Evolutionary conservation across 2,329 filamentous ascomycete genomes (phyloP).

Genomic region (Pyricularia sp.): DNA sequence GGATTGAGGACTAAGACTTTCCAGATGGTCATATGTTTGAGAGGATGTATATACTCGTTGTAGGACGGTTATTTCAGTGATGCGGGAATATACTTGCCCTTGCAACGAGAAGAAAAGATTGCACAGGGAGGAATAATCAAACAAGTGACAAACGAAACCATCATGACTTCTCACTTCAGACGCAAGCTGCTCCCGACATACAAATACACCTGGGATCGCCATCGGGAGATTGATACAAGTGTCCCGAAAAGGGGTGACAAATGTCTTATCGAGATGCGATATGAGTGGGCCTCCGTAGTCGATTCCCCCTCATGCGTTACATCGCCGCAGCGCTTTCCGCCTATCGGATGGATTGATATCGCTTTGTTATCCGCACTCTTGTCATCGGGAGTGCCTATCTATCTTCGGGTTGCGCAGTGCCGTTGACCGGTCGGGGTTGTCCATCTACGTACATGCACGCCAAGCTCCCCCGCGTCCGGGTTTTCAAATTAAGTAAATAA

Average conservation of each 20-base stretch:
- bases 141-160: neutral
- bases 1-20: neutral
- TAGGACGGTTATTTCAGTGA: no score
- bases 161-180: neutral
- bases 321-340: neutral
- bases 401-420: neutral
- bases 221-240: neutral
- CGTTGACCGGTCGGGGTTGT: neutral
- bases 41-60: no score
- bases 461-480: neutral
- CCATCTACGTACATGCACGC: neutral
- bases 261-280: neutral
- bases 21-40: no score
- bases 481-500: neutral
- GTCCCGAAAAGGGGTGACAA: neutral
- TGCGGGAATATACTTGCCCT: neutral
- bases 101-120: no score
- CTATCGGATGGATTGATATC: neutral
- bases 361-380: neutral
- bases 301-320: neutral
- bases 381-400: neutral
- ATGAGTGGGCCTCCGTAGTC: neutral
- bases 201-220: neutral
- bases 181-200: neutral
- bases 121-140: neutral